Evolutionary conservation across 768 basidiomycete genomes (phyloP).

Genomic region (Exidia glandulosa): DNA sequence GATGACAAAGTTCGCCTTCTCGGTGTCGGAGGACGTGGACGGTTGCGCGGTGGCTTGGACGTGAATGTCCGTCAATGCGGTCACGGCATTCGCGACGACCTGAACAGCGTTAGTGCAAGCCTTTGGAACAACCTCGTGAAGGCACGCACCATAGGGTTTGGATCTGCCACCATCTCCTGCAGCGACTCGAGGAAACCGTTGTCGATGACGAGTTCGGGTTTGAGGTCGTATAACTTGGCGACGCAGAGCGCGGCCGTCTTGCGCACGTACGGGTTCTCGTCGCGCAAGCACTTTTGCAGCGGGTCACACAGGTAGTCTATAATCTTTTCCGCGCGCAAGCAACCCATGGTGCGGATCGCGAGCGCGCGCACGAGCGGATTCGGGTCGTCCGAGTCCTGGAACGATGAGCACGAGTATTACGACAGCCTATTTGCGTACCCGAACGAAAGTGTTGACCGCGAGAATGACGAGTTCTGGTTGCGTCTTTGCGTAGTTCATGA

Average conservation of each 20-base stretch:
- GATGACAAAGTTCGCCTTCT: constrained; percentile 67
- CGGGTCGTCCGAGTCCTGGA: constrained; percentile 86
- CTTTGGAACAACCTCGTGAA: constrained; percentile 40
- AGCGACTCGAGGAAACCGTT: constrained; percentile 86
- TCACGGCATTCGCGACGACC: constrained; percentile 96
- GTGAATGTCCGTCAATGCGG: constrained; percentile 89
- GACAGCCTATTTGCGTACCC: constrained; percentile 18
- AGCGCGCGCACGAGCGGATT: constrained; percentile 95
- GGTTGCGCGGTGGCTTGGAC: constrained; percentile 48
- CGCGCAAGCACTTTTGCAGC: constrained; percentile 78
- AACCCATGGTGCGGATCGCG: constrained; percentile 96
- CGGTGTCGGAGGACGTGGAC: constrained; percentile 37
- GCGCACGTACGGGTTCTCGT: constrained; percentile 96
- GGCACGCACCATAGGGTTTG: constrained; percentile 99
- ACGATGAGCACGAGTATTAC: background rate
- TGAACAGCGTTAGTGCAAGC: constrained; percentile 21
- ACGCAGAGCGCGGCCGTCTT: constrained; percentile 97
- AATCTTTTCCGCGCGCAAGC: constrained; percentile 94
- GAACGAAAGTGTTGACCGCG: constrained; percentile 96
- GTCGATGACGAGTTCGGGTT: constrained; percentile 88
- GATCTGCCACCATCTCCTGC: constrained; percentile 88
- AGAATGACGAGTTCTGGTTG: constrained; percentile 98
- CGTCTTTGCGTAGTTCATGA: constrained; percentile 99
- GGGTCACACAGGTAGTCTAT: constrained; percentile 98
- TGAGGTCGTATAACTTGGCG: constrained; percentile 94